Base-by-base conservation (phyloP, 1,284 basidiomycete species). In the Afroboletus lepidellus region DNA sequence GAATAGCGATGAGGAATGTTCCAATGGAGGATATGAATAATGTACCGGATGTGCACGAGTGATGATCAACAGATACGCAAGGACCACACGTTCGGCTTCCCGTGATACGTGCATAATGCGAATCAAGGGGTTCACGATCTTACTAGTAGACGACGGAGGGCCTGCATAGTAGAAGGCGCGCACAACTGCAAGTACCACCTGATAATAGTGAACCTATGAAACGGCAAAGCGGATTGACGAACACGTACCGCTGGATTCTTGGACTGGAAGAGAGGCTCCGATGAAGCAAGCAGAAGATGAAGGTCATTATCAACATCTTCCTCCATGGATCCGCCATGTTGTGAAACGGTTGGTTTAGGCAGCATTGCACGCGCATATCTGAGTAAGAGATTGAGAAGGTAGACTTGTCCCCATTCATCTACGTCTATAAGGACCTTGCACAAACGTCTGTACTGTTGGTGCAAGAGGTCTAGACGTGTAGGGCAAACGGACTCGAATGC, bases 381-480 rank as follows among this genome's bases (percentile, higher is more conserved):
- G 42, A 86, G 73, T 34, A 99, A 77, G 9, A 98, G 78, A 34
- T 89, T 81, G 49, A 97, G 74, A 8, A 94, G 73, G 39, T 87
- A 82, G 5, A 90, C 80, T 69, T 98, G 97, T 0, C 92, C 93
- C 96, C 96, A 99, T 67, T 97, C 94, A 64, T 99, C 96, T 16
- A 90, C 87, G 62, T 99, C 95, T 29, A 92, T 79, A 1, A 99
- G 74, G 15, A 91, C 79, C 41, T 82, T 80, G 65, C 94, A 98
- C 42, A 96, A 77, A 41, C 90, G 84, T 25, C 95, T 80, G 64
- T 91, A 99, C 64, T 96, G 90, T 23, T 81, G 80, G 66, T 99
- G 97, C 0, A 99, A 72, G 7, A 98, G 81, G 62, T 96, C 91
- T 27, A 94, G 78, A 23, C 87, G 80, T 0, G 89, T 86, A 0